A percentile compares a stretch with the other conserved stretches of the same genome.
Evolutionary conservation across 176 grass and related monocot genomes (phyloP).

Genomic region (Saccharum officinarum): DNA sequence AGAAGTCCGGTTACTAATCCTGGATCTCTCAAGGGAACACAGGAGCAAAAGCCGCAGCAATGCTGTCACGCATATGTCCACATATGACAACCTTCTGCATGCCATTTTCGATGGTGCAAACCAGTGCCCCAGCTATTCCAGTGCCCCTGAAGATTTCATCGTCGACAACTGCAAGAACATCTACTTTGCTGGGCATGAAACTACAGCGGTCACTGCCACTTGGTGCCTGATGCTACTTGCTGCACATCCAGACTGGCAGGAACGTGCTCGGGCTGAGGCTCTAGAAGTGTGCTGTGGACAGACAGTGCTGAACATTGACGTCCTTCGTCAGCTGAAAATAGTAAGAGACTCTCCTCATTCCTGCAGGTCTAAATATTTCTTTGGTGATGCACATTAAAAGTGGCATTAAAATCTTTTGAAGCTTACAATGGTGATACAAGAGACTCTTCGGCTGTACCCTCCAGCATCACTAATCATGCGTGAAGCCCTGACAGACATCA

Average conservation of each 20-base stretch:
- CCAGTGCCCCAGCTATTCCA: neutral
- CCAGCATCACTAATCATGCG: conserved; percentile 36
- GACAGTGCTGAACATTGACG: neutral
- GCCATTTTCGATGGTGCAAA: conserved; percentile 24
- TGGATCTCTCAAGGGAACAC: conserved; percentile 37
- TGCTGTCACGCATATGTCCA: neutral
- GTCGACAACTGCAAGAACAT: conserved; percentile 69
- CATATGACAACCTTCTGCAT: conserved; percentile 21
- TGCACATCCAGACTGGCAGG: conserved; percentile 50
- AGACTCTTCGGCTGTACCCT: conserved; percentile 53
- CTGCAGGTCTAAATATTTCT: neutral
- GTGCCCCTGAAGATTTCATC: conserved; percentile 39
- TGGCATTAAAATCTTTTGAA: conserved; percentile 17
- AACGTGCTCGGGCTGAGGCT: conserved; percentile 33
- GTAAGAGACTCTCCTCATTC: conserved; percentile 22
- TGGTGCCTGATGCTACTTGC: conserved; percentile 67
- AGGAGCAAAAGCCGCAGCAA: neutral
- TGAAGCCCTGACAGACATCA: conserved; percentile 40
- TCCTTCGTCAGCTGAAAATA: conserved; percentile 46
- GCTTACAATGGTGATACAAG: conserved; percentile 71
- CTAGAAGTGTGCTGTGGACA: conserved; percentile 22
- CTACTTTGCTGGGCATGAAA: conserved; percentile 65
- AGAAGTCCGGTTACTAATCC: conserved; percentile 41
- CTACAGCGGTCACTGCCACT: conserved; percentile 34
- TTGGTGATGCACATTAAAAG: neutral